Evolutionary conservation across 2,329 filamentous ascomycete genomes (phyloP).

Genomic region (Cordyceps pruinosa): DNA sequence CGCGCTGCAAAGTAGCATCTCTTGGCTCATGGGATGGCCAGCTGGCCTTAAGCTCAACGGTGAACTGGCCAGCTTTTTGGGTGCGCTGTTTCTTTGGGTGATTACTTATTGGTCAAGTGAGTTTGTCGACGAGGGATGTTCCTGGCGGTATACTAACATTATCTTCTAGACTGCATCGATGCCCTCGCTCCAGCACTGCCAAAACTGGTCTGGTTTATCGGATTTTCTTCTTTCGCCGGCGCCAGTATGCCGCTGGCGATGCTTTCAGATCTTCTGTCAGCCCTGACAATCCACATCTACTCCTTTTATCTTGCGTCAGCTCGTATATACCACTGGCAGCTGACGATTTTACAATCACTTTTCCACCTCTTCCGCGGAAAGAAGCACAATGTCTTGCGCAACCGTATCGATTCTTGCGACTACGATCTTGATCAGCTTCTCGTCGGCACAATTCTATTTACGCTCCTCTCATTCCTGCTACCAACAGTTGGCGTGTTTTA

Average conservation of each 20-base stretch:
- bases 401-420: conserved; percentile 97
- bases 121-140: conserved; percentile 21
- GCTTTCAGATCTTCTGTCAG: conserved; percentile 86
- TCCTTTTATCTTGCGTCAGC: conserved; percentile 96
- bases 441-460: conserved; percentile 93
- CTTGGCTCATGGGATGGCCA: conserved; percentile 93
- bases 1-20: conserved; percentile 80
- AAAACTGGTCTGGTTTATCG: conserved; percentile 82
- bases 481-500: conserved; percentile 97
- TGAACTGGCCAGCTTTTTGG: conserved; percentile 87
- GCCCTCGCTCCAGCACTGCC: conserved; percentile 75
- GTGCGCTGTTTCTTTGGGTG: conserved; percentile 94
- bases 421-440: conserved; percentile 96
- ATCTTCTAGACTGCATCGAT: conserved; percentile 58
- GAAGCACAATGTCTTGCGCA: conserved; percentile 93
- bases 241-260: conserved; percentile 96
- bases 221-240: conserved; percentile 89
- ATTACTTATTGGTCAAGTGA: conserved; percentile 94
- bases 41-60: conserved; percentile 92
- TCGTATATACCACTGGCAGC: conserved; percentile 96
- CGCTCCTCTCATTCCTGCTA: conserved; percentile 85
- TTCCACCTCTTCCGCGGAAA: conserved; percentile 98
- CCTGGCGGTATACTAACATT: not conserved
- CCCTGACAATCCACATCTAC: conserved; percentile 92
- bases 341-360: conserved; percentile 92